These are phyloP conservation scores for Paecilomyces sp. DNA, from an alignment of 2,329 filamentous ascomycete species.

Conservation along the genomic window DNA sequence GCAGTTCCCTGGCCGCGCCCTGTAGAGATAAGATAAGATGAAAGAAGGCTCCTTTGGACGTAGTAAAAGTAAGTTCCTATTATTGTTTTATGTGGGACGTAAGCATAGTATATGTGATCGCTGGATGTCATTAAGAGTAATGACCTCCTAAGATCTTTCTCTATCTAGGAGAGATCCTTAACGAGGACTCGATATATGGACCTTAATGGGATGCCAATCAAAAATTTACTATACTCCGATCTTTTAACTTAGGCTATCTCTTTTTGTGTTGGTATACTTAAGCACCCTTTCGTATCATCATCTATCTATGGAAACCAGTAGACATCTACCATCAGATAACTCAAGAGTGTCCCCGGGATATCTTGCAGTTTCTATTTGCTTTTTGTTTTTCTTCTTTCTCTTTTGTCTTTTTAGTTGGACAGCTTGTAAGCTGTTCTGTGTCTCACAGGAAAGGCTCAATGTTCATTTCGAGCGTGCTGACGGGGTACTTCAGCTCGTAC, in stretches of 20 bases:
- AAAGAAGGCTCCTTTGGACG: neutral
- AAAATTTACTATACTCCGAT: neutral
- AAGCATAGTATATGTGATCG: neutral
- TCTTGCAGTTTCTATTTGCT: conserved; percentile 1
- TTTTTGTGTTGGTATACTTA: neutral
- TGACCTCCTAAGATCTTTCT: no score
- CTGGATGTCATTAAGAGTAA: neutral
- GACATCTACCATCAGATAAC: conserved; percentile 1
- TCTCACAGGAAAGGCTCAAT: conserved; percentile 81
- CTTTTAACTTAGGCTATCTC: neutral
- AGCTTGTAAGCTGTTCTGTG: neutral
- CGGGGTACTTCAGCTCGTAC: conserved; percentile 86
- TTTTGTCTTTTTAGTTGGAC: neutral
- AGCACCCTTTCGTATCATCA: conserved; percentile 12
- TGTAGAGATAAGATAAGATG: neutral
- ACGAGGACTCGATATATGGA: no score
- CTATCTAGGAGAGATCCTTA: no score
- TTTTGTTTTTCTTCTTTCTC: neutral
- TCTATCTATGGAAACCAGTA: conserved; percentile 13
- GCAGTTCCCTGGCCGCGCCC: neutral
- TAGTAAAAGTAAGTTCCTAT: no score
- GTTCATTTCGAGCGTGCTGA: conserved; percentile 91
- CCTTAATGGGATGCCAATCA: neutral
- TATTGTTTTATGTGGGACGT: no score
- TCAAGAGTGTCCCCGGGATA: neutral